These are phyloP conservation scores for Selenicereus undatus DNA, from an alignment of 148 eudicot species.

Conservation along the genomic window DNA sequence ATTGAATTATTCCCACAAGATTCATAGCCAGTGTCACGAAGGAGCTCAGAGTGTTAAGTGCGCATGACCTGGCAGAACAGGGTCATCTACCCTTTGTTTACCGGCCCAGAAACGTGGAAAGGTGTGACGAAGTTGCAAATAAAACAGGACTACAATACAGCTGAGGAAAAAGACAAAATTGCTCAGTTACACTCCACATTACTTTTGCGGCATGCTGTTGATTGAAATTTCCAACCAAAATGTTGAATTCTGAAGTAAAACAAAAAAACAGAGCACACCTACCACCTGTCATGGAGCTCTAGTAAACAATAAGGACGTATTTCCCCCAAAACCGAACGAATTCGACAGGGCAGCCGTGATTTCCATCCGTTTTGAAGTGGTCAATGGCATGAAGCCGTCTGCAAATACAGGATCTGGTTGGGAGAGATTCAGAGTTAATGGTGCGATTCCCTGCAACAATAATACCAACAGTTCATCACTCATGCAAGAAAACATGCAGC, in stretches of 20 bases:
- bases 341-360: constrained; percentile 74
- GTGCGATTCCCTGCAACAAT: constrained; percentile 68
- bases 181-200: not conserved
- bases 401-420: constrained; percentile 70
- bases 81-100: too few relatives aligned
- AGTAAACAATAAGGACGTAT: constrained; percentile 66
- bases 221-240: not conserved
- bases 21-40: too few relatives aligned
- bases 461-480: constrained; percentile 4
- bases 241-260: not conserved
- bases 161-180: not conserved
- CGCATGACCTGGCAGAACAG: too few relatives aligned
- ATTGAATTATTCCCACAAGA: too few relatives aligned
- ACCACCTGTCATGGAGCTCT: constrained; percentile 24
- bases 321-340: constrained; percentile 98
- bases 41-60: too few relatives aligned
- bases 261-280: not conserved
- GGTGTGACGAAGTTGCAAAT: not conserved
- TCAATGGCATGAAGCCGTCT: constrained; percentile 66
- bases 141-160: not conserved
- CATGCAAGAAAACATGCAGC: not conserved
- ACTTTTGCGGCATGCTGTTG: not conserved
- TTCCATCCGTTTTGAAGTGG: constrained; percentile 50
- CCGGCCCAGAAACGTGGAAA: too few relatives aligned
- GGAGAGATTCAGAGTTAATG: constrained; percentile 71